Evolutionary conservation across 805 yeast species (phyloP), one percentile per base, ranked within the genome.

Genomic region (Candida parachauliodes): DNA sequence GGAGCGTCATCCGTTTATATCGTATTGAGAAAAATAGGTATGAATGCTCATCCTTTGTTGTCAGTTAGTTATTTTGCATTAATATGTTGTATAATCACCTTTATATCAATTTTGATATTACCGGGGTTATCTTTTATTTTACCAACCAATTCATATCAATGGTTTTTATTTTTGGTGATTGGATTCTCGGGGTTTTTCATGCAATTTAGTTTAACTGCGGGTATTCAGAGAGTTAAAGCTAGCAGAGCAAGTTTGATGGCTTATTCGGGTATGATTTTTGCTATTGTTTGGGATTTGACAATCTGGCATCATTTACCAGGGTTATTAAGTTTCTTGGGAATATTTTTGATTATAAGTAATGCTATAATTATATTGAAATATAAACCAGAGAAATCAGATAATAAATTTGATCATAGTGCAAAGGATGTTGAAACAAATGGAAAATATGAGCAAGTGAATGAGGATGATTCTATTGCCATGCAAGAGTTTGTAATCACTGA

Each of bases 161-260:
- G 95, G 93, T 45, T 62, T 2, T 60, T 84, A 15, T 72, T 88
- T 45, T 39, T 62, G 1, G 54, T 72, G 16, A 70, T 87, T 41
- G 95, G 96, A 2, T 43, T 82, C 2, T 72, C 84, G 37, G 97
- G 97, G 0, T 89, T 88, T 58, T 60, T 79, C 42, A 83, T 83
- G 81, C 96, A 89, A 57, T 81, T 79, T 50, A 62, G 81, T 25
- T 59, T 85, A 33, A 85, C 96, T 0, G 78, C 86, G 7, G 96
- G 96, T 1, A 74, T 88, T 35, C 95, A 87, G 55, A 68, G 86
- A 38, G 95, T 85, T 45, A 65, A 68, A 36, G 94, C 96, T 0
- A 79, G 88, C 3, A 72, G 84, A 40, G 86, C 88, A 0, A 71
- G 89, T 9, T 70, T 85, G 43, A 80, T 87, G 77, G 63, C 75